Evolutionary conservation across 2,329 filamentous ascomycete species (phyloP), one percentile per base, ranked within the genome.

Genomic region (Plenodomus lindquistii): DNA sequence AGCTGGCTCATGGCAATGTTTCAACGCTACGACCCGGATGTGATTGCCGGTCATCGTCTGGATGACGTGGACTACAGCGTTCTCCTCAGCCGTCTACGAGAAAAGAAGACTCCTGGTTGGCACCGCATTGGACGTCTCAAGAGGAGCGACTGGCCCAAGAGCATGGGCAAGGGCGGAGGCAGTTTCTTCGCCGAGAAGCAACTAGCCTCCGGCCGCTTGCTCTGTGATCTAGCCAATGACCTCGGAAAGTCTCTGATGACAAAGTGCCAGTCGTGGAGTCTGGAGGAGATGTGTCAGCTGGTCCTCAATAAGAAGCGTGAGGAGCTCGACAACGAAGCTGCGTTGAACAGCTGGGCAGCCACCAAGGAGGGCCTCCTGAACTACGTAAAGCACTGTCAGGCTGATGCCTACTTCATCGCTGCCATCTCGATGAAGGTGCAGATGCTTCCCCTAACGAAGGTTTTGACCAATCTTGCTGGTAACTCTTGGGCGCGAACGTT

Each of bases 401-500:
- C 91, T 0, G 94, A 99, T 70, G 97, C 94, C 0, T 95, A 94
- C 73, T 97, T 93, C 74, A 91, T 99, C 62, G 89, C 94, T 37
- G 93, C 95, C 2, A 80, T 99, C 57, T 91, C 91, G 3, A 75
- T 99, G 44, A 87, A 88, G 53, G 87, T 95, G 19, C 94, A 99
- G 73, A 89, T 99, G 78, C 81, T 99, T 37, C 90, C 94, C 13
- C 77, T 99, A 44, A 96, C 93, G 18, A 97, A 97, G 72, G 89
- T 97, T 40, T 79, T 99, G 55, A 99, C 94, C 13, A 97, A 97
- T 65, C 79, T 99, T 70, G 94, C 94, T 53, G 94, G 94, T 61
- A 99, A 99, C 73, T 97, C 94, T 1, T 99, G 94, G 94, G 93
- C 93, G 45, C 86, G 94, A 69, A 99, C 94, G 2, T 78, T 99